These are phyloP conservation scores for Pythium myriotylum DNA, from an alignment of 352 stramenopile species.

Conservation along the genomic window DNA sequence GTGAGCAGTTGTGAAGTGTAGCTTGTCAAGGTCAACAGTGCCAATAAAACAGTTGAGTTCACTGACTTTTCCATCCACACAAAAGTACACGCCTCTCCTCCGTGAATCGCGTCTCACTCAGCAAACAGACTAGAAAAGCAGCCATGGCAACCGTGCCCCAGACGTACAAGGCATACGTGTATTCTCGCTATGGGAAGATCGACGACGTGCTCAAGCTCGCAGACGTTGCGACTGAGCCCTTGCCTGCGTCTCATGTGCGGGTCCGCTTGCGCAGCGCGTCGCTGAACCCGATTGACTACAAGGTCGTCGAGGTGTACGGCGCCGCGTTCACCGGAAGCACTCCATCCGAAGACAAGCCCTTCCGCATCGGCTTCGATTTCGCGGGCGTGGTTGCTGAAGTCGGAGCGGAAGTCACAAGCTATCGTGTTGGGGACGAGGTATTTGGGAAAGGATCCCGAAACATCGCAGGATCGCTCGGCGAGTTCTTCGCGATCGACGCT, in stretches of 20 bases:
- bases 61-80: too few relatives aligned
- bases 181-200: constrained; percentile 2
- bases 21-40: too few relatives aligned
- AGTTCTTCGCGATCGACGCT: constrained; percentile 41
- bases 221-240: neutral
- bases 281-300: constrained; percentile 37
- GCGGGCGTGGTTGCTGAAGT: constrained; percentile 34
- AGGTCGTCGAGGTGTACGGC: constrained; percentile 15
- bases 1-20: neutral
- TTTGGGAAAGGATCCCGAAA: constrained; percentile 24
- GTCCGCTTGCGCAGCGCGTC: constrained; percentile 34
- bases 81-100: neutral
- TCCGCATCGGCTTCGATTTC: constrained; percentile 43
- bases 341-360: constrained; percentile 28
- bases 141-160: neutral
- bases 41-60: too few relatives aligned
- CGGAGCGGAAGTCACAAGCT: neutral
- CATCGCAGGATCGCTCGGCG: constrained; percentile 30
- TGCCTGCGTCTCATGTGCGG: constrained; percentile 27
- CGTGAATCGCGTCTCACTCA: constrained; percentile 1
- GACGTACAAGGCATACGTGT: constrained; percentile 7
- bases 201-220: constrained; percentile 17
- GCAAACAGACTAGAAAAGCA: neutral
- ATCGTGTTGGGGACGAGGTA: constrained; percentile 18
- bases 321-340: constrained; percentile 2